These are phyloP conservation scores for Stephanodiscus minutulus DNA, from an alignment of 108 stramenopile genomes.

Conservation along the genomic window DNA sequence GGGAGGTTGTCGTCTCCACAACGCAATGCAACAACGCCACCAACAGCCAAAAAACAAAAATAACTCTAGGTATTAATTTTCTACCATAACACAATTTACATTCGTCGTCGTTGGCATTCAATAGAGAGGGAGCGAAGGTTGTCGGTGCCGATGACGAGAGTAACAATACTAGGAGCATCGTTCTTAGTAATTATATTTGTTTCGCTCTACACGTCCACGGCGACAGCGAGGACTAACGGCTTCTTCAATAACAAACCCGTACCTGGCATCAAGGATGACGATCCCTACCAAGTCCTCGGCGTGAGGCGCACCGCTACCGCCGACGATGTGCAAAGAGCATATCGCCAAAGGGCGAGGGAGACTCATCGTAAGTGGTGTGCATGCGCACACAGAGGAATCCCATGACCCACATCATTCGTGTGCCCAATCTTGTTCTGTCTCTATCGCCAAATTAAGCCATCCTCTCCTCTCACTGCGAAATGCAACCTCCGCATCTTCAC, in stretches of 20 bases:
- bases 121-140: no score
- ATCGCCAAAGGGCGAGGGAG: constrained; percentile 35
- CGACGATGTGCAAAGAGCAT: constrained; percentile 44
- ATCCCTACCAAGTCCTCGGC: constrained; percentile 36
- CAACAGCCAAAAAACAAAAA: no score
- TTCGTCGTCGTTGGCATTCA: no score
- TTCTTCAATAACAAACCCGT: not conserved
- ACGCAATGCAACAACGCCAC: no score
- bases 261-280: not conserved
- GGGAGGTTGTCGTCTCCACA: no score
- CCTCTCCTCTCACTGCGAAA: not conserved
- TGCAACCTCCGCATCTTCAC: not conserved
- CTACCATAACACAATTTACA: no score
- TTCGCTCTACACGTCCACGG: not conserved
- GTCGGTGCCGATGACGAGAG: no score
- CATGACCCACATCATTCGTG: no score
- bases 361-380: constrained; percentile 21
- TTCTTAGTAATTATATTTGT: not conserved
- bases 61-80: no score
- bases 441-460: not conserved
- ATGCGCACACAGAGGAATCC: not conserved
- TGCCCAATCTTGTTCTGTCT: not conserved
- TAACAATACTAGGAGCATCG: no score
- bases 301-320: constrained; percentile 21
- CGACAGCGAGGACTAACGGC: not conserved